Evolutionary conservation across 177 flowering plant genomes (phyloP).

Genomic region (Vitis hybrid): DNA sequence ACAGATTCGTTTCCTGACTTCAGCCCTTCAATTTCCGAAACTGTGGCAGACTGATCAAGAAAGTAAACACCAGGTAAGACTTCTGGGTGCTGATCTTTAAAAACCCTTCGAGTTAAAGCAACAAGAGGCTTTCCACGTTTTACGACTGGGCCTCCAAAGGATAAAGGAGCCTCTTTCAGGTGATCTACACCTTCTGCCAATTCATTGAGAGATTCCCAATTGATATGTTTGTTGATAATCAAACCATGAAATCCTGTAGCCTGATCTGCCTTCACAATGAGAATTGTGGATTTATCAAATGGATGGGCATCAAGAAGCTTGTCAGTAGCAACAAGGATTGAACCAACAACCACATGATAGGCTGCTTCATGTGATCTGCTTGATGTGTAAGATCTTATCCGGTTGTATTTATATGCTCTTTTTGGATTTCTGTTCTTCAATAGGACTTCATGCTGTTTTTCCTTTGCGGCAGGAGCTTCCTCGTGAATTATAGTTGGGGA

Average conservation of each 20-base stretch:
- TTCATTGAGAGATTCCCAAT: slow-evolving; percentile 57
- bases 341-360: slow-evolving; percentile 44
- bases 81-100: slow-evolving; percentile 33
- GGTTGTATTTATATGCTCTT: slow-evolving; percentile 8
- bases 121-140: slow-evolving; percentile 59
- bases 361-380: slow-evolving; percentile 16
- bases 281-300: slow-evolving; percentile 63
- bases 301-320: slow-evolving; percentile 52
- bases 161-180: slow-evolving; percentile 69
- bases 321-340: slow-evolving; percentile 70
- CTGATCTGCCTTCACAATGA: slow-evolving; percentile 67
- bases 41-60: slow-evolving; percentile 57
- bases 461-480: slow-evolving; percentile 13
- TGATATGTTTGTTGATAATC: slow-evolving; percentile 71
- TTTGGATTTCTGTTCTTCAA: slow-evolving; percentile 25
- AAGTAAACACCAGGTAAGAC: slow-evolving; percentile 59
- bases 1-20: slow-evolving; percentile 45
- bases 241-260: slow-evolving; percentile 67
- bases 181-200: slow-evolving; percentile 38
- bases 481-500: slow-evolving; percentile 11
- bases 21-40: slow-evolving; percentile 37
- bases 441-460: slow-evolving; percentile 38
- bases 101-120: slow-evolving; percentile 36
- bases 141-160: slow-evolving; percentile 78
- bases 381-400: slow-evolving; percentile 22